These are phyloP conservation scores for Chlamydomonas applanata DNA, from an alignment of 139 green algal species.

Conservation along the genomic window DNA sequence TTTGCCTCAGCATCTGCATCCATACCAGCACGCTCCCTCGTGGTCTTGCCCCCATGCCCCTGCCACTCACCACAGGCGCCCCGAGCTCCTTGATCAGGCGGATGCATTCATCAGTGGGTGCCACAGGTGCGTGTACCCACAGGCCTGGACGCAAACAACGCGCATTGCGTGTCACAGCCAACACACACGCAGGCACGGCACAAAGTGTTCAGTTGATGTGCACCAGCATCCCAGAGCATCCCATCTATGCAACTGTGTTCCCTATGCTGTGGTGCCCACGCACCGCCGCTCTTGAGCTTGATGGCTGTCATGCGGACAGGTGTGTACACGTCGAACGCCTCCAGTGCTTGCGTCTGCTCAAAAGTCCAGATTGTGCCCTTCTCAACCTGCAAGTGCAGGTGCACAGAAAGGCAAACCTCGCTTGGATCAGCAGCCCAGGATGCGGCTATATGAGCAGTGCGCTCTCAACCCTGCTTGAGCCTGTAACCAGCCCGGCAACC, in stretches of 20 bases:
- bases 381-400: conserved; percentile 51
- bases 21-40: no score
- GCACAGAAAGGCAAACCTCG: background rate
- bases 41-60: no score
- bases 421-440: background rate
- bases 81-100: conserved; percentile 68
- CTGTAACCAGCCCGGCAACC: no score
- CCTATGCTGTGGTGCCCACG: conserved; percentile 70
- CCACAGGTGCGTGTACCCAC: conserved; percentile 86
- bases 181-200: no score
- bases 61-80: conserved; percentile 70
- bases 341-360: conserved; percentile 77
- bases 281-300: conserved; percentile 68
- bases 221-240: no score
- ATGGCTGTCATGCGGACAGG: conserved; percentile 87
- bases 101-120: conserved; percentile 75
- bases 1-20: no score
- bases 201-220: no score
- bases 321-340: conserved; percentile 72
- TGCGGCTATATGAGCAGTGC: background rate
- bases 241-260: no score
- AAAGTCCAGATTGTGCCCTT: conserved; percentile 80
- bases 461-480: no score
- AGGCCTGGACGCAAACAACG: no score
- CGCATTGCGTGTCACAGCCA: no score